Base-by-base conservation (phyloP, 352 stramenopile species). In the Pythium apleroticum region DNA sequence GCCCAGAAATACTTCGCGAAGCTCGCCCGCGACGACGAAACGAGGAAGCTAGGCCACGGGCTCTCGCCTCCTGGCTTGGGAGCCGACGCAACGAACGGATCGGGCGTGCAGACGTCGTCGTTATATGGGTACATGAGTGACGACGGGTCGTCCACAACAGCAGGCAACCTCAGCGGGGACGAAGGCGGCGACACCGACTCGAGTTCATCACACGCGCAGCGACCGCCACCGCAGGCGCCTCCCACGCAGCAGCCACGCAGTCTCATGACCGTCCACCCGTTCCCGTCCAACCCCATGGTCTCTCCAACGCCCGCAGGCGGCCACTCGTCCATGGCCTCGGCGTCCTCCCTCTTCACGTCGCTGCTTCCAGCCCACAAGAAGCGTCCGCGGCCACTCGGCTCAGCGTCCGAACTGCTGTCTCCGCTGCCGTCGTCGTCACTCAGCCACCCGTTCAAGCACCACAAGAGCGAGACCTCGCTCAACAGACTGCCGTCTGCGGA, bases 1-100 rank as follows among this genome's bases (percentile, higher is more conserved):
- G 85, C 85, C 9, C 85, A 95, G 66, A 95, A 95, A 61, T 95
- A 95, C 59, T 95, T 95, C 68, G 84, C 85, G 20, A 95, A 94
- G 55, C 78, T 95, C 14, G 80, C 87, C 3, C 86, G 87, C 12
- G 87, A 95, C 54, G 80, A 90, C 25, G 79, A 93, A 63, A 69
- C 85, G 56, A 74, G 78, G 28, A 88, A 82, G 55, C 74, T 81
- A 30, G 81, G 63, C 52, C 76, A 54, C 27, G 61, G 54, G 10
- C 30, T 62, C n/a, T 30, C 45, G 19, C 24, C 31, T 14, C 61
- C 37, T 31, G 27, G 24, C 24, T 33, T 48, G 30, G 60, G 52
- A 8, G 53, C 15, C 17, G 60, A 56, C 54, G 64, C 9, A 41
- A 31, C 8, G 4, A 24, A 11, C 19, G 39, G 39, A 46, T 24